Percentiles rank a stretch among this genome's conserved stretches.
These are phyloP conservation scores for Aspergillus arachidicola DNA, from an alignment of 2,329 filamentous ascomycete species.

Conservation along the genomic window DNA sequence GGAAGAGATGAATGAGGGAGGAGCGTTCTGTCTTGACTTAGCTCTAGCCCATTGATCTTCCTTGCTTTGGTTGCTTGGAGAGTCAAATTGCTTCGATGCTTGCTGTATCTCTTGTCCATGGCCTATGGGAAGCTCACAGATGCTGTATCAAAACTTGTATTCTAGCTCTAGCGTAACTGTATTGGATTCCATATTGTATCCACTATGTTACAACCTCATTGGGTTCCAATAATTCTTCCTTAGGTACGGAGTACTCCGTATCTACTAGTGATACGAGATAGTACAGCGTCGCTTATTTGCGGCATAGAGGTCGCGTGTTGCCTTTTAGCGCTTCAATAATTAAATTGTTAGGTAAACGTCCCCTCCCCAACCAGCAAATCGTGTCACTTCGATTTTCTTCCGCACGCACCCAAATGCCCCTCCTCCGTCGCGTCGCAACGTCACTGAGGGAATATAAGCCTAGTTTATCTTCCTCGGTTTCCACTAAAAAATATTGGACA, in stretches of 20 bases:
- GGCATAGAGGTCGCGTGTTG: slow-evolving; percentile 7
- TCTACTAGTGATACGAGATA: background rate
- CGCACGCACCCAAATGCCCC: slow-evolving; percentile 33
- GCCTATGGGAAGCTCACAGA: background rate
- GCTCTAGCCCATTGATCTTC: background rate
- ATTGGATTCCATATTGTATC: background rate
- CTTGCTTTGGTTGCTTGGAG: background rate
- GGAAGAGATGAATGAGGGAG: slow-evolving; percentile 55
- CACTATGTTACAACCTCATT: background rate
- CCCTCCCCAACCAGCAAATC: slow-evolving; percentile 15
- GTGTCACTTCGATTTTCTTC: slow-evolving; percentile 16
- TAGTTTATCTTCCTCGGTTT: slow-evolving; percentile 9
- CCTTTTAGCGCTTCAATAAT: background rate
- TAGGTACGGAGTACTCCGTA: background rate
- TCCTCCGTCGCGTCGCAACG: slow-evolving; percentile 32
- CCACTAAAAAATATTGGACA: slow-evolving; percentile 8
- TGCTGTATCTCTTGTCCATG: background rate
- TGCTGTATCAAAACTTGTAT: background rate
- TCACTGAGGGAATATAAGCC: slow-evolving; percentile 25
- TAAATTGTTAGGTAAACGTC: slow-evolving; percentile 16
- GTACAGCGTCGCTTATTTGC: slow-evolving; percentile 9
- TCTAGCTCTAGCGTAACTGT: slow-evolving; percentile 6
- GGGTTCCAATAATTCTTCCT: background rate
- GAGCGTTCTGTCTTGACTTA: background rate
- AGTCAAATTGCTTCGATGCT: background rate